These are phyloP conservation scores for Nicotiana sylvestris DNA, from an alignment of 257 asterid species.

Conservation along the genomic window DNA sequence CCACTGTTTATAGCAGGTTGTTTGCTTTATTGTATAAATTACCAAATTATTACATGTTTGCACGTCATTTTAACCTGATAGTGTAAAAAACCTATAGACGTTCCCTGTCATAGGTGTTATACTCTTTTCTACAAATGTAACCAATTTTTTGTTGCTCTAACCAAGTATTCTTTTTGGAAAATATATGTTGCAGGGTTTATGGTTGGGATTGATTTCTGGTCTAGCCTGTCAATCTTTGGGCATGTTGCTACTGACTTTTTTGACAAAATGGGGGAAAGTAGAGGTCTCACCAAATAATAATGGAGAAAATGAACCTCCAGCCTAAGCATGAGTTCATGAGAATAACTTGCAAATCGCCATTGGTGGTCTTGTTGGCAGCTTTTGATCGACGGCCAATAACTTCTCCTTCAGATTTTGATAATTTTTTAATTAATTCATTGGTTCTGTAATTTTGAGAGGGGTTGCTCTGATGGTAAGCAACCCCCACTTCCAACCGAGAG, in stretches of 20 bases:
- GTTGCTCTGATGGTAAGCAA: too few relatives aligned
- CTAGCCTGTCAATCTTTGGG: slow-evolving; percentile 49
- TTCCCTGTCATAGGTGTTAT: too few relatives aligned
- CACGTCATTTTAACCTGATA: background rate
- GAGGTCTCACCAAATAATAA: slow-evolving; percentile 21
- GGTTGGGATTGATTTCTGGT: slow-evolving; percentile 76
- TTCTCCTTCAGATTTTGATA: background rate
- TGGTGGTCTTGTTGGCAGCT: background rate
- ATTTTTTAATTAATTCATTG: too few relatives aligned
- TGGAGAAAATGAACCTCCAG: background rate
- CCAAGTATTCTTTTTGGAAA: background rate
- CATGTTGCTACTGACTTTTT: slow-evolving; percentile 44
- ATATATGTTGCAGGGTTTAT: slow-evolving; percentile 48
- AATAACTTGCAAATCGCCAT: background rate
- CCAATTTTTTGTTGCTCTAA: background rate
- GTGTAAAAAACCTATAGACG: background rate
- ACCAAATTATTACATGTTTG: background rate
- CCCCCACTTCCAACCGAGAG: too few relatives aligned
- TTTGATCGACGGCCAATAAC: too few relatives aligned
- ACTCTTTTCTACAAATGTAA: too few relatives aligned
- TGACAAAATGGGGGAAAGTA: slow-evolving; percentile 50
- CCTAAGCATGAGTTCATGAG: background rate
- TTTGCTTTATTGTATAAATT: too few relatives aligned
- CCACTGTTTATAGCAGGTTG: too few relatives aligned
- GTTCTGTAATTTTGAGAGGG: background rate